Evolutionary conservation across 768 basidiomycete species (phyloP).

Genomic region (Termitomyces sp.): DNA sequence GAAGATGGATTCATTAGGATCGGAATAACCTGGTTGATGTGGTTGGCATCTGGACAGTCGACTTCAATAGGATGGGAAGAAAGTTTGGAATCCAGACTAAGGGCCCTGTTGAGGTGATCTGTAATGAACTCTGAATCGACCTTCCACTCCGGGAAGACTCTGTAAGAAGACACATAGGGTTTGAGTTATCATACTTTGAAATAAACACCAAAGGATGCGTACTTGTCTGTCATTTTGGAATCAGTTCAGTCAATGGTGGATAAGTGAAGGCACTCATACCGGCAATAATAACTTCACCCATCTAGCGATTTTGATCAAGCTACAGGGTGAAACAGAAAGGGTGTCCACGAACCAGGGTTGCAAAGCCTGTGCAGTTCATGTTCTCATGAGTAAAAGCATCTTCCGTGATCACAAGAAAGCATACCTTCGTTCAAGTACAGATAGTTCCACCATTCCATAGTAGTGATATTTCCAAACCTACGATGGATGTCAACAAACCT

Average conservation of each 20-base stretch:
- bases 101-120: conserved; percentile 68
- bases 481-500: neutral
- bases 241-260: conserved; percentile 1
- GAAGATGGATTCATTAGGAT: neutral
- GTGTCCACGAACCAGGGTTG: conserved; percentile 55
- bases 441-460: conserved; percentile 92
- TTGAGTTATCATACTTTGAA: neutral
- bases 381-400: neutral
- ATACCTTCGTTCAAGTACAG: conserved; percentile 75
- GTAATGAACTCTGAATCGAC: conserved; percentile 78
- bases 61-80: conserved; percentile 95
- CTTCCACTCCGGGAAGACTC: conserved; percentile 83
- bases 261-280: conserved; percentile 32
- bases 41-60: conserved; percentile 79
- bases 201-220: neutral
- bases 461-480: conserved; percentile 90
- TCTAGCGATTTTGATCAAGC: conserved; percentile 28
- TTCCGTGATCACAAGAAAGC: conserved; percentile 2
- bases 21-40: conserved; percentile 61
- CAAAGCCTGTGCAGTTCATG: conserved; percentile 52
- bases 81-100: conserved; percentile 75
- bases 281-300: conserved; percentile 85
- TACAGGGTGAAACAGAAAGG: neutral
- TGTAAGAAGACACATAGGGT: conserved; percentile 18
- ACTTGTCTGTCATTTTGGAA: conserved; percentile 41